Conservation (phyloP, 768 basidiomycete genomes). For the Tricholoma sp. region DNA sequence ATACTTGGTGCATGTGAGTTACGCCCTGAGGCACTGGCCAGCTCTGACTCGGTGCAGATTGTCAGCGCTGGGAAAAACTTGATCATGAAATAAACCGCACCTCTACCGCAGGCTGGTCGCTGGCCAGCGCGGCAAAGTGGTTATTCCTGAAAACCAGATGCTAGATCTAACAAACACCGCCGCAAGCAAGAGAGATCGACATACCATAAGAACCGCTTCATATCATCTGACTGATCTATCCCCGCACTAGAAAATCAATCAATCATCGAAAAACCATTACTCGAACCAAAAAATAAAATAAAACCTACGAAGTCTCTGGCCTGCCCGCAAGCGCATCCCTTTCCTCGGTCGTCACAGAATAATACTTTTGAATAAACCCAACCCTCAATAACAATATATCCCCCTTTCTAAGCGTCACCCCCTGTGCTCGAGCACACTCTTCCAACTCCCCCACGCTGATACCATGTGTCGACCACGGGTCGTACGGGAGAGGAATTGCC, state of each 20-base stretch:
- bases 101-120: slow-evolving; percentile 65
- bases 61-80: slow-evolving; percentile 5
- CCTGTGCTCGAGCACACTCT: slow-evolving; percentile 53
- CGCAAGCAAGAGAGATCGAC: slow-evolving; percentile 10
- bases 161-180: background rate
- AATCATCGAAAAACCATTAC: background rate
- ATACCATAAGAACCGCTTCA: slow-evolving; percentile 71
- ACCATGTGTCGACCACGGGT: slow-evolving; percentile 55
- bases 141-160: slow-evolving; percentile 48
- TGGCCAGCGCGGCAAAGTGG: slow-evolving; percentile 66
- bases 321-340: slow-evolving; percentile 36
- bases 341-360: slow-evolving; percentile 34
- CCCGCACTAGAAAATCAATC: slow-evolving; percentile 42
- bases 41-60: slow-evolving; percentile 38
- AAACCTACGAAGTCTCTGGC: slow-evolving; percentile 51
- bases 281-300: background rate
- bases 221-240: slow-evolving; percentile 62
- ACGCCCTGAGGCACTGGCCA: slow-evolving; percentile 48
- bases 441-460: slow-evolving; percentile 52
- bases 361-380: slow-evolving; percentile 60
- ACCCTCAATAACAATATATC: slow-evolving; percentile 59
- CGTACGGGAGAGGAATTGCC: slow-evolving; percentile 41
- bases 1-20: slow-evolving; percentile 53
- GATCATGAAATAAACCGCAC: slow-evolving; percentile 25
- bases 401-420: slow-evolving; percentile 50